Evolutionary conservation across 1,284 basidiomycete species (phyloP).

Genomic region (Cryptococcus wingfieldii): DNA sequence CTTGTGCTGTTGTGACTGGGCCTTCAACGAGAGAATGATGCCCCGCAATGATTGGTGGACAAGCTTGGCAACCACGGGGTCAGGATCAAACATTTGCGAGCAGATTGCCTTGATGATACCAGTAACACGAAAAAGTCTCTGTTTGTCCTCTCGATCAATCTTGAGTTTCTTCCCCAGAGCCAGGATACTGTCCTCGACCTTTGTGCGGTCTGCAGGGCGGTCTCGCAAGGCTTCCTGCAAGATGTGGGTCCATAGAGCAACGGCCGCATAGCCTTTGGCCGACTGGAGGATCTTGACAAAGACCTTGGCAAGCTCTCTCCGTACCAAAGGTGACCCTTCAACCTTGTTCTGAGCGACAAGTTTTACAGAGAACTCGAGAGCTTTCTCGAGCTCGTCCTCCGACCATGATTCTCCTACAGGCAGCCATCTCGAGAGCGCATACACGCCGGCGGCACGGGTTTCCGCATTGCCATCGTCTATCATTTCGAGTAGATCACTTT

Average conservation of each 20-base stretch:
- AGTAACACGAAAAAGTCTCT: background rate
- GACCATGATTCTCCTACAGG: slow-evolving; percentile 4
- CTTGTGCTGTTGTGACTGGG: background rate
- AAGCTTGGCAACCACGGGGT: background rate
- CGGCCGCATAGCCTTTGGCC: slow-evolving; percentile 15
- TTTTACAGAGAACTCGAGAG: slow-evolving; percentile 7
- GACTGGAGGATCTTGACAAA: slow-evolving; percentile 15
- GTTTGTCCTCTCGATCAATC: background rate
- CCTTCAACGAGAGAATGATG: background rate
- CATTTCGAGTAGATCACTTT: slow-evolving; percentile 7
- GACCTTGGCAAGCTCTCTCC: slow-evolving; percentile 27
- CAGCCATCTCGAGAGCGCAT: slow-evolving; percentile 25
- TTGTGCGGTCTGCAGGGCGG: background rate
- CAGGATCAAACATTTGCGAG: background rate
- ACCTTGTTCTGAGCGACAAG: slow-evolving; percentile 10
- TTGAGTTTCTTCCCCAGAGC: slow-evolving; percentile 1
- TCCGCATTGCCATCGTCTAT: slow-evolving; percentile 19
- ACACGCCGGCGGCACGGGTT: slow-evolving; percentile 26
- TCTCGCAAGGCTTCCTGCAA: slow-evolving; percentile 8
- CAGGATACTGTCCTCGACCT: slow-evolving; percentile 2
- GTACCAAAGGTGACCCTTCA: slow-evolving; percentile 30
- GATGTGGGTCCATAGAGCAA: slow-evolving; percentile 17
- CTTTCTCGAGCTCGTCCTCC: background rate
- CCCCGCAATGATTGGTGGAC: background rate
- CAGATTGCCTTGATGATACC: background rate